Percentiles rank a stretch among this genome's conserved stretches.
These are phyloP conservation scores for Clarireedia hainanense DNA, from an alignment of 2,329 filamentous ascomycete species.

Conservation along the genomic window DNA sequence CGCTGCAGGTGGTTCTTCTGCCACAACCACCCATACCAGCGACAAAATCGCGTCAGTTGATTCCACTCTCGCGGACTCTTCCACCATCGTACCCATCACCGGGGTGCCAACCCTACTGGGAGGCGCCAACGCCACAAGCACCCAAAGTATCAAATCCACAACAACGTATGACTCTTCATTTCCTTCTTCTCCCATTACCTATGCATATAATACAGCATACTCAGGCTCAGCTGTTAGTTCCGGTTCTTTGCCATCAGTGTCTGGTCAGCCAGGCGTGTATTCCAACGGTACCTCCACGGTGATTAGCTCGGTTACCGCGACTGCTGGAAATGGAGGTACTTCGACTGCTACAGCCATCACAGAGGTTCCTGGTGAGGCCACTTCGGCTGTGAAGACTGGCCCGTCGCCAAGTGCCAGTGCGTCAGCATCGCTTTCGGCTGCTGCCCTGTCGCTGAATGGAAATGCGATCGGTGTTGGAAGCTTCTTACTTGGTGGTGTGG, in stretches of 20 bases:
- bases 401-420: not conserved
- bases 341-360: constrained; percentile 2
- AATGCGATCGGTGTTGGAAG: not conserved
- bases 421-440: not conserved
- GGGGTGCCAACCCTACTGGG: not conserved
- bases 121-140: not conserved
- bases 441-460: not conserved
- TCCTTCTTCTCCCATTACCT: not conserved
- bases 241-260: not conserved
- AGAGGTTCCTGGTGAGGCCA: not conserved
- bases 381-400: not conserved
- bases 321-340: not conserved
- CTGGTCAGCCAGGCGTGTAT: not conserved
- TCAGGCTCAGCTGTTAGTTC: not conserved
- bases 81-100: not conserved
- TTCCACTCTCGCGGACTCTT: not conserved
- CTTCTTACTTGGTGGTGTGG: constrained; percentile 6
- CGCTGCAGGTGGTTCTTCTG: not conserved
- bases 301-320: not conserved
- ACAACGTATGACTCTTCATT: not conserved
- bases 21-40: not conserved
- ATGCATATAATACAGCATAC: not conserved
- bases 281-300: not conserved
- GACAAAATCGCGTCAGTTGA: not conserved
- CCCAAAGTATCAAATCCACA: not conserved